phyloP scores from a whole-genome alignment of 805 yeast species.

The Metschnikowia proteae region DNA sequence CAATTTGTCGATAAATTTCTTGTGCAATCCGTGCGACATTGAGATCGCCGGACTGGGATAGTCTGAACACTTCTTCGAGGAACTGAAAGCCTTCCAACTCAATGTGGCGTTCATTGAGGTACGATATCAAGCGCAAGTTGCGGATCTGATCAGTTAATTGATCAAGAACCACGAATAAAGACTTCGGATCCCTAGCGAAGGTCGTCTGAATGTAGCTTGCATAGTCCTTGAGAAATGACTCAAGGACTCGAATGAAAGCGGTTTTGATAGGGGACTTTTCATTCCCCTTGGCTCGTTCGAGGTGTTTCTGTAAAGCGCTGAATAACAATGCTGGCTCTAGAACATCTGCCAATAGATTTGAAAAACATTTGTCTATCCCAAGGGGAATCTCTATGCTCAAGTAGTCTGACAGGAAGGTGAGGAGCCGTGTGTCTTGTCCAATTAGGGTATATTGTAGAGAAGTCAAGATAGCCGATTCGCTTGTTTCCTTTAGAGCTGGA shows the following conservation, averaged over 20 bases:
- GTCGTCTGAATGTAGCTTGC: constrained; percentile 33
- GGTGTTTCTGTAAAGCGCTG: constrained; percentile 36
- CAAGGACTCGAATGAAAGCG: constrained; percentile 54
- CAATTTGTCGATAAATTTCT: constrained; percentile 42
- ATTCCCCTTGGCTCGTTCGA: constrained; percentile 25
- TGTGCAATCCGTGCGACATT: constrained; percentile 42
- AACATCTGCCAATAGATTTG: constrained; percentile 51
- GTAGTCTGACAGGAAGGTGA: constrained; percentile 41
- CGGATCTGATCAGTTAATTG: constrained; percentile 48
- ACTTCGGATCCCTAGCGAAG: constrained; percentile 25
- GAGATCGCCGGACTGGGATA: constrained; percentile 62
- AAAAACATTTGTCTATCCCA: constrained; percentile 50
- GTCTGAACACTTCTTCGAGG: constrained; percentile 48
- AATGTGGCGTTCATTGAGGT: constrained; percentile 35
- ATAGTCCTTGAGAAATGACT: constrained; percentile 34
- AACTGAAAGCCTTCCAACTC: constrained; percentile 46
- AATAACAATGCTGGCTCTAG: constrained; percentile 74
- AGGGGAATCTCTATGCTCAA: constrained; percentile 44
- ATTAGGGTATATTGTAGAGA: constrained; percentile 51
- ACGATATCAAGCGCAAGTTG: constrained; percentile 55
- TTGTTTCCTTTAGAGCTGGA: neutral
- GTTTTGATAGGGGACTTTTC: constrained; percentile 53
- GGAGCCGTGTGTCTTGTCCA: constrained; percentile 60
- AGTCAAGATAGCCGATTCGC: constrained; percentile 36
- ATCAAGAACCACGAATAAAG: constrained; percentile 36